phyloP scores from a whole-genome alignment of 2,329 filamentous ascomycete species.

The Uncinocarpus reesii region DNA sequence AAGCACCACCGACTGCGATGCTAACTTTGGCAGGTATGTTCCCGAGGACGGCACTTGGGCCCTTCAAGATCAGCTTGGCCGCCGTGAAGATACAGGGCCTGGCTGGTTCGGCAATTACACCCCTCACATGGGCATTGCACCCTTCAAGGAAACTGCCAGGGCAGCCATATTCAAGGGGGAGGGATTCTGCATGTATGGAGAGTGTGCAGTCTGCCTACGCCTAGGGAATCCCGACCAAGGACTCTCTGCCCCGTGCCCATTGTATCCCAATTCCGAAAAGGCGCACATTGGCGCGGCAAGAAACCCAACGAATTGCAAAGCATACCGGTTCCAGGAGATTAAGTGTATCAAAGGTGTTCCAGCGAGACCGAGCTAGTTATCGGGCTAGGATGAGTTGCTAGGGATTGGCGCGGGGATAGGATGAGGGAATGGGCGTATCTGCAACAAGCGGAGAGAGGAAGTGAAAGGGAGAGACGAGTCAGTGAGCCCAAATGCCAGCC shows the following conservation, averaged over 20 bases:
- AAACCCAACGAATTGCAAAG: slow-evolving; percentile 10
- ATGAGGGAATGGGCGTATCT: too few species aligned
- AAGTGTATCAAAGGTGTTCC: slow-evolving; percentile 10
- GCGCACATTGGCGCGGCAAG: slow-evolving; percentile 8
- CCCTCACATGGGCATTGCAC: slow-evolving; percentile 7
- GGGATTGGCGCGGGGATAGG: too few species aligned
- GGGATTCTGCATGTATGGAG: slow-evolving; percentile 11
- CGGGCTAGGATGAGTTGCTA: not conserved
- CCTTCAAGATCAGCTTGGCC: slow-evolving; percentile 10
- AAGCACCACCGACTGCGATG: slow-evolving; percentile 11
- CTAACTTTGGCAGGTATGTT: slow-evolving; percentile 4
- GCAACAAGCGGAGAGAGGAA: too few species aligned
- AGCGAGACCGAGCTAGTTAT: not conserved
- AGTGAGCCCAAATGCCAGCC: too few species aligned
- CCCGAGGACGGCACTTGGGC: slow-evolving; percentile 9
- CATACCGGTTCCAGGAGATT: slow-evolving; percentile 11
- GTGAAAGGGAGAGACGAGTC: too few species aligned
- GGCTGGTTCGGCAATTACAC: slow-evolving; percentile 12
- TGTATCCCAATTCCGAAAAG: slow-evolving; percentile 2
- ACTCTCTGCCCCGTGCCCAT: slow-evolving; percentile 6
- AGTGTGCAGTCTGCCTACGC: slow-evolving; percentile 9
- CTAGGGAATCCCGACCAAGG: not conserved
- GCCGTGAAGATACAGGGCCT: slow-evolving; percentile 1
- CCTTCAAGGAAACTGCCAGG: not conserved
- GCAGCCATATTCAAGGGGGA: slow-evolving; percentile 10